Evolutionary conservation across 257 asterid genomes (phyloP).

Genomic region (Lycium barbarum): DNA sequence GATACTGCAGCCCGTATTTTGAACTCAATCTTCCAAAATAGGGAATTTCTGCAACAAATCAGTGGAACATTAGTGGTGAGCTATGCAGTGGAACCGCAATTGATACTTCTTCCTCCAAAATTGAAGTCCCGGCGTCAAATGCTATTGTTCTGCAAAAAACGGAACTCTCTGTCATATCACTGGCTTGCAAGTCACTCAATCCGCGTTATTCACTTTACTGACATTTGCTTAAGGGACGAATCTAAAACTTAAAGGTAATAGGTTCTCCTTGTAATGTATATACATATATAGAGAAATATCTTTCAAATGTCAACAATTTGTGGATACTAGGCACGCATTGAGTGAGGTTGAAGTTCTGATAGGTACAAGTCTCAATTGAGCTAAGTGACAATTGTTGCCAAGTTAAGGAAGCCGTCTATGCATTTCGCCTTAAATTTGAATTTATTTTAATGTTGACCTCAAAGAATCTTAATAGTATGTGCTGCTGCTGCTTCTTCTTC

Average conservation of each 20-base stretch:
- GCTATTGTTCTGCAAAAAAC: slow-evolving; percentile 59
- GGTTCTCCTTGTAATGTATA: background rate
- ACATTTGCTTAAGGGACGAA: background rate
- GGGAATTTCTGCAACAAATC: slow-evolving; percentile 39
- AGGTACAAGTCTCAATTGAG: no score
- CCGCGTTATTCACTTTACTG: no score
- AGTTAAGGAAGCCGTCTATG: no score
- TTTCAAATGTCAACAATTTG: no score
- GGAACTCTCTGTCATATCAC: slow-evolving; percentile 51
- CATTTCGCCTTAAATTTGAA: no score
- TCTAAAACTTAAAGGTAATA: background rate
- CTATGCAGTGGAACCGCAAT: slow-evolving; percentile 66
- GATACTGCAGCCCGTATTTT: slow-evolving; percentile 51
- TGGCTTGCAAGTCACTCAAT: slow-evolving; percentile 39
- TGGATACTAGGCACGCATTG: no score
- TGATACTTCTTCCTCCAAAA: slow-evolving; percentile 32
- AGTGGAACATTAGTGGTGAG: slow-evolving; percentile 72
- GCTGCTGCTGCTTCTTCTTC: background rate
- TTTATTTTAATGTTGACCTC: background rate
- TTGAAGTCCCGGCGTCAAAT: slow-evolving; percentile 63
- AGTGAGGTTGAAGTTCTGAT: no score
- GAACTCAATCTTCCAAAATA: slow-evolving; percentile 55
- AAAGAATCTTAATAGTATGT: background rate
- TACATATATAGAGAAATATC: background rate
- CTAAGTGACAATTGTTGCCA: no score